Evolutionary conservation across 768 basidiomycete genomes (phyloP).

Genomic region (Phanerochaete carnosa): DNA sequence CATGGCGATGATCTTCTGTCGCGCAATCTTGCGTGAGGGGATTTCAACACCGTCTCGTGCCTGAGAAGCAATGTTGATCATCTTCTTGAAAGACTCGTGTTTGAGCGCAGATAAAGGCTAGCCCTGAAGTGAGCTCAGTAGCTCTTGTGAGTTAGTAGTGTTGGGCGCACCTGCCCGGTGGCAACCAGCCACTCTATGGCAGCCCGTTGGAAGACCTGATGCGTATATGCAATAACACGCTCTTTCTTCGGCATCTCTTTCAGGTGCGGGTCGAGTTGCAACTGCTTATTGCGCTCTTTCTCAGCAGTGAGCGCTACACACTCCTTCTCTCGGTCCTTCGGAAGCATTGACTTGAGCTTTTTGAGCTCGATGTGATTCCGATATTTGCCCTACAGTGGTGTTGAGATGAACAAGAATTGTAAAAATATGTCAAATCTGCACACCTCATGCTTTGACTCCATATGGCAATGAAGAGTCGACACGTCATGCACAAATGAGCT

Average conservation of each 20-base stretch:
- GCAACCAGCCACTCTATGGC: slow-evolving; percentile 33
- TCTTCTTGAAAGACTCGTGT: slow-evolving; percentile 29
- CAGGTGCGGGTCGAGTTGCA: not conserved
- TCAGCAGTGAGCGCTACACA: not conserved
- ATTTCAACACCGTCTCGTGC: too few relatives aligned
- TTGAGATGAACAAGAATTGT: too few relatives aligned
- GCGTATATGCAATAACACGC: slow-evolving; percentile 25
- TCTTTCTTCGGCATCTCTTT: slow-evolving; percentile 8
- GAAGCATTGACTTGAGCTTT: too few relatives aligned
- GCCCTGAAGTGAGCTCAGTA: not conserved
- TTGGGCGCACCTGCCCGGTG: slow-evolving; percentile 31
- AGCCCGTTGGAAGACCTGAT: slow-evolving; percentile 25
- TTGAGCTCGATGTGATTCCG: too few relatives aligned
- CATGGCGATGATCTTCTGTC: too few relatives aligned
- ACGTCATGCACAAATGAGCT: too few relatives aligned
- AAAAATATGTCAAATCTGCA: too few relatives aligned
- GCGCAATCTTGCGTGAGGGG: too few relatives aligned
- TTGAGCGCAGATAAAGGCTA: slow-evolving; percentile 32
- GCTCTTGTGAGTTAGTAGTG: not conserved
- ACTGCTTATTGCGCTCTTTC: not conserved
- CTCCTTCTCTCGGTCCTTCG: too few relatives aligned
- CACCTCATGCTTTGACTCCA: too few relatives aligned
- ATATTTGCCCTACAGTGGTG: too few relatives aligned
- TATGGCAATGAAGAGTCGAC: too few relatives aligned
- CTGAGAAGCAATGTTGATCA: slow-evolving; percentile 35